Base-by-base conservation (phyloP, 306 rosid genomes). In the Lathyrus aphaca region DNA sequence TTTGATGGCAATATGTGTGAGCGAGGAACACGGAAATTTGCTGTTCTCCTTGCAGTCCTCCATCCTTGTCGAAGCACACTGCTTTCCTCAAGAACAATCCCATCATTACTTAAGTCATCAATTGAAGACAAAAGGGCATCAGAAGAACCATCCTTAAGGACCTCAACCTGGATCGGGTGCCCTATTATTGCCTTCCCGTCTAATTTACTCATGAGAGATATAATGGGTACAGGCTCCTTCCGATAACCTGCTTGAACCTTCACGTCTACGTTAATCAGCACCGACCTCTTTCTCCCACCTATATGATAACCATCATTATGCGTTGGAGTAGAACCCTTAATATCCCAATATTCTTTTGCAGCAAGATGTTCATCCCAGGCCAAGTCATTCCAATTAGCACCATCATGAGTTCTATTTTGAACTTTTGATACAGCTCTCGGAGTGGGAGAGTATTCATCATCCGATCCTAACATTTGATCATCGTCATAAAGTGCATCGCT, bases 31-130 rank as follows among this genome's bases (percentile, higher is more conserved):
- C 96, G 92, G 27, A 84, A 73, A 57, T 87, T 89, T 18, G 98
- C 92, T 8, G 98, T 89, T 78, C 98, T 87, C 87, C 98, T 86
- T 21, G 98, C 98, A 16, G 96, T 92, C 56, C 92, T 87, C 98
- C 96, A 92, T 65, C 92, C 90, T 14, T 86, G 95, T 53, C 89
- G 95, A 79, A 89, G 90, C 63, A 83, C 60, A 17, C 86, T 68
- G 59, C 63, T 80, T 74, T 86, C 90, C 38, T 89, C 87, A 53
- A 74, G 63, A 56, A 82, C 88, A 58, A 78, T 51, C 8, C 83
- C 80, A 56, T 79, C 90, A 38, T 81, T 74, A 46, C 81, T 83
- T 46, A 80, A 82, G 67, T 86, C 77, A 66, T 88, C 89, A 27
- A 73, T 38, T 66, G 84, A 64, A 50, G 91, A 66, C 72, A 92